Evolutionary conservation across 2,329 filamentous ascomycete species (phyloP).

Genomic region (Paracoccidioides lutzii): DNA sequence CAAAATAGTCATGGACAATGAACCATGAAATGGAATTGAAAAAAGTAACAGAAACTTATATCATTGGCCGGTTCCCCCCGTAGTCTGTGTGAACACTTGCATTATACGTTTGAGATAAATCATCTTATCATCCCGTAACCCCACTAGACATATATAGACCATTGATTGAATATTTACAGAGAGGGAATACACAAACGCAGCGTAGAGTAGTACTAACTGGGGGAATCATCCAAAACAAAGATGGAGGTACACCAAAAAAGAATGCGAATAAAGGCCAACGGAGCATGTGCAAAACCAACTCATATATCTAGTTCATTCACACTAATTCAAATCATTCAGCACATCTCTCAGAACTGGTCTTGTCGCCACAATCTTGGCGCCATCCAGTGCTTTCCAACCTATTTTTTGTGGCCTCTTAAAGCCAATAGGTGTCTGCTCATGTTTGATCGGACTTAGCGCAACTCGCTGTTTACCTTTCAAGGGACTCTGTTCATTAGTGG

Average conservation of each 20-base stretch:
- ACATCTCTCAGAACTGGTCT: constrained; percentile 63
- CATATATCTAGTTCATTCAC: constrained; percentile 15
- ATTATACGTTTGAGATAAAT: not conserved
- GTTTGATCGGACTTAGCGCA: constrained; percentile 22
- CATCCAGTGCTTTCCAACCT: constrained; percentile 41
- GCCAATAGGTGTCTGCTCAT: constrained; percentile 19
- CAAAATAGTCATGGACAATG: no score
- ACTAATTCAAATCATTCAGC: constrained; percentile 48
- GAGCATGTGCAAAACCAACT: not conserved
- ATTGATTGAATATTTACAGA: no score
- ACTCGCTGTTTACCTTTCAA: constrained; percentile 14
- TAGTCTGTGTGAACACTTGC: no score
- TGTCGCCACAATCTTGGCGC: constrained; percentile 47
- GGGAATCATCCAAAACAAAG: not conserved
- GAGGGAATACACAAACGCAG: no score
- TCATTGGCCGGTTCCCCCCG: no score
- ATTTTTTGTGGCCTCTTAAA: constrained; percentile 44
- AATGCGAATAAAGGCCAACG: constrained; percentile 4
- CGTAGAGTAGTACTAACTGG: not conserved
- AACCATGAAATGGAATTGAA: no score
- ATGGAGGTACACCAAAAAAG: not conserved
- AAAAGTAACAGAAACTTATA: no score
- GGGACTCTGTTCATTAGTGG: constrained; percentile 11
- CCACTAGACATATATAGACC: no score
- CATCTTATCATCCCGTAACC: no score